A percentile compares a stretch with the other conserved stretches of the same genome.
Evolutionary conservation across 208 protist species (phyloP).

Genomic region (Crithidia bombi): DNA sequence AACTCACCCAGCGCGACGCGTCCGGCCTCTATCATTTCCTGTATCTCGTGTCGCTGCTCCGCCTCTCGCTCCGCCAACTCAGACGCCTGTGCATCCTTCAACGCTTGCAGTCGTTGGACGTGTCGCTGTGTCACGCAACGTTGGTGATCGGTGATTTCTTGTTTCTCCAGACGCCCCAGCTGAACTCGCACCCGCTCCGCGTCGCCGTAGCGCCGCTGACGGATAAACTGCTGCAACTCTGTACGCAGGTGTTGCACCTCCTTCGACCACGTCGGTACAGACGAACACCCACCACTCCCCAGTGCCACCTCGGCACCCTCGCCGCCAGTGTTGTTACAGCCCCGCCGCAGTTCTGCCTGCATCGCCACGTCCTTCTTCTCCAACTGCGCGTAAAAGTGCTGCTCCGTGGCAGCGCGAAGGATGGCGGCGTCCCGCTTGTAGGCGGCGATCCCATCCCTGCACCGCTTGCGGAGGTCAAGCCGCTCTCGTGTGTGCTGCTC

Average conservation of each 20-base stretch:
- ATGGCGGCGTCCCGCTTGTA: conserved; percentile 42
- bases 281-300: not conserved
- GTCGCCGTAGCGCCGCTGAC: conserved; percentile 50
- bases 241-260: conserved; percentile 32
- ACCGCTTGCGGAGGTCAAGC: conserved; percentile 43
- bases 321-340: not conserved
- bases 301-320: not conserved
- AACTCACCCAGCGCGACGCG: conserved; percentile 35
- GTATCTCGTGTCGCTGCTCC: conserved; percentile 16
- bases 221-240: conserved; percentile 35
- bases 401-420: conserved; percentile 35
- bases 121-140: conserved; percentile 28
- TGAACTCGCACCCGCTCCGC: conserved; percentile 38
- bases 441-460: conserved; percentile 37
- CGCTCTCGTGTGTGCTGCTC: conserved; percentile 46
- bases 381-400: conserved; percentile 39
- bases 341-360: not conserved
- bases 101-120: conserved; percentile 23
- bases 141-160: conserved; percentile 35
- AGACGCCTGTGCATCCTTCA: conserved; percentile 8
- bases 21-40: conserved; percentile 25
- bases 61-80: conserved; percentile 18
- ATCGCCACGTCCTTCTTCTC: conserved; percentile 30
- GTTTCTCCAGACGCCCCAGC: conserved; percentile 31
- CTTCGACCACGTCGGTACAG: conserved; percentile 8